These are phyloP conservation scores for Pseudoneurospora amorphoporcata DNA, from an alignment of 495 filamentous ascomycete genomes.

Conservation along the genomic window DNA sequence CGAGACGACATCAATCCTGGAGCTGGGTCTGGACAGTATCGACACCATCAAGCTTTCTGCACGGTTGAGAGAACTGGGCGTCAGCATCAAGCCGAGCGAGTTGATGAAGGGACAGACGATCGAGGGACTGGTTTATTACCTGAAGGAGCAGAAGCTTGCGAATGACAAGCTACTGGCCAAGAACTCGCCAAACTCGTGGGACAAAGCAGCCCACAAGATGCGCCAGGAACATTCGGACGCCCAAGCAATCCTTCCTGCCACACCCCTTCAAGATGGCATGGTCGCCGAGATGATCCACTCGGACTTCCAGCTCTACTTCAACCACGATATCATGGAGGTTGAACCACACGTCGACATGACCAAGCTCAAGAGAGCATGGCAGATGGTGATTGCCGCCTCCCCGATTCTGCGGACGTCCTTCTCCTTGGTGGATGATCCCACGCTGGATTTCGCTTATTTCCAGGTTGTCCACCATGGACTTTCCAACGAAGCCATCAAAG, in stretches of 20 bases:
- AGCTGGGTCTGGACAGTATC: constrained; percentile 60
- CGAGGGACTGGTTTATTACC: background rate
- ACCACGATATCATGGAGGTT: constrained; percentile 58
- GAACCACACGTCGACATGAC: constrained; percentile 35
- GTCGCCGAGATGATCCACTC: constrained; percentile 63
- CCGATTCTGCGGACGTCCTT: constrained; percentile 73
- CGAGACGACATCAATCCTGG: constrained; percentile 47
- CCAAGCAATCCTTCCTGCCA: constrained; percentile 49
- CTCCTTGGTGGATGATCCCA: constrained; percentile 46
- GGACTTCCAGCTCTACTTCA: constrained; percentile 62
- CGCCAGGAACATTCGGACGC: constrained; percentile 13
- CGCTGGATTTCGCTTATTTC: constrained; percentile 46
- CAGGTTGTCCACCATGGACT: constrained; percentile 46
- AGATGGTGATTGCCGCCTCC: constrained; percentile 40
- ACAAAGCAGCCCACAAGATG: background rate
- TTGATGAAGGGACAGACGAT: constrained; percentile 65
- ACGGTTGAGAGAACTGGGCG: constrained; percentile 46
- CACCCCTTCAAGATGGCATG: constrained; percentile 77
- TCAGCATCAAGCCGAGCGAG: constrained; percentile 51
- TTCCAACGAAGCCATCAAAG: background rate
- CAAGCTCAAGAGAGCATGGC: constrained; percentile 50
- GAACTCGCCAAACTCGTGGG: background rate
- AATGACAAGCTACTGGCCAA: background rate
- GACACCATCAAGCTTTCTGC: constrained; percentile 60
- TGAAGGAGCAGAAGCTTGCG: background rate